Conservation (phyloP, 2,329 filamentous ascomycete genomes). For the Botryotinia narcissicola region DNA sequence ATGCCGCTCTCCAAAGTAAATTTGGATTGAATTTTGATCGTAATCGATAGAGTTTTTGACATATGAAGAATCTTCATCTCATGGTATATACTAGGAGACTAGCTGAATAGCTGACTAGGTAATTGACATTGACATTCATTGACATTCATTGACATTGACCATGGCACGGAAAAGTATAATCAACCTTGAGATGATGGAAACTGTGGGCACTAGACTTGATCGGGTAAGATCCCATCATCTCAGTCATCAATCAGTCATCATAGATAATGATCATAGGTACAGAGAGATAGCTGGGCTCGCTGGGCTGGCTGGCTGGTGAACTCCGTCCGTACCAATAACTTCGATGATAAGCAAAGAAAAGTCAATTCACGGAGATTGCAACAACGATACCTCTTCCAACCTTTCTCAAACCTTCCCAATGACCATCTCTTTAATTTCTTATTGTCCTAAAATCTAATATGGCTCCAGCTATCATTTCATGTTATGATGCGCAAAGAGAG, state of each 20-base stretch:
- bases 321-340: not conserved
- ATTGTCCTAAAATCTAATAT: too few relatives aligned
- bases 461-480: not conserved
- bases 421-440: not conserved
- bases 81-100: not conserved
- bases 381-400: not conserved
- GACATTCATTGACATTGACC: not conserved
- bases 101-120: too few relatives aligned
- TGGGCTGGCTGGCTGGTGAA: not conserved
- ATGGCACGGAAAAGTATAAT: not conserved
- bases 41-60: not conserved
- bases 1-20: not conserved
- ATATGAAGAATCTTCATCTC: not conserved
- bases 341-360: not conserved
- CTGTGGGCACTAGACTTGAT: not conserved
- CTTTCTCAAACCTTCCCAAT: not conserved
- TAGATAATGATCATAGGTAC: too few relatives aligned
- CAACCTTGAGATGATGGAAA: not conserved
- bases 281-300: too few relatives aligned
- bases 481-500: not conserved
- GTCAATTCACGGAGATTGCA: slow-evolving; percentile 5
- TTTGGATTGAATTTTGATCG: not conserved
- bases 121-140: not conserved
- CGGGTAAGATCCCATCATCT: not conserved
- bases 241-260: slow-evolving; percentile 6